Base-by-base conservation (phyloP, 768 basidiomycete species). In the Hypholoma fasciculare region DNA sequence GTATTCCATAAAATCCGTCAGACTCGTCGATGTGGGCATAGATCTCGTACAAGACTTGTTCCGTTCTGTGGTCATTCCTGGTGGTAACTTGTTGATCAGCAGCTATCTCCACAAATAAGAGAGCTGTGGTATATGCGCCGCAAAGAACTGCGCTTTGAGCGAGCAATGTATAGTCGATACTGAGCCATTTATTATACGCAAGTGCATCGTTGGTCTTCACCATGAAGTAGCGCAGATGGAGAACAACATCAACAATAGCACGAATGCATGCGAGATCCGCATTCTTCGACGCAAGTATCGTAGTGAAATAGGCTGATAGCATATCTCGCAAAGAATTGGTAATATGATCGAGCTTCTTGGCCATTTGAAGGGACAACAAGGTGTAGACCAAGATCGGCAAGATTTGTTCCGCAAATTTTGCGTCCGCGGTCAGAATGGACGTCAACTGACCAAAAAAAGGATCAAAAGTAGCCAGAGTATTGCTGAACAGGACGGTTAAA, bases 11-110 rank as follows among this genome's bases (percentile, higher is more conserved):
- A 70, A 99, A 99, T 1, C 97, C 95, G 65, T 99, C 97, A 0
- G 96, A 96, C 69, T 99, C 97, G 66, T 97, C 96, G 59, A 99
- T 94, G 64, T 94, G 90, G 54, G 87, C 86, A 67, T 98, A 99
- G 50, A 98, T 94, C 50, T 90, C 89, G 74, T 94, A 98, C 19
- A 98, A 75, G 23, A 96, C 78, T 57, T 89, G 77, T 62, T 94
- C 91, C 1, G 79, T 74, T 14, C 73, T 70, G 2, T 65, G 59
- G n/a, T 66, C 67, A 7, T 72, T 66, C 60, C 27, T 53, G 11
- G 70, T 69, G 36, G 68, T 62, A 11, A 63, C 61, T 2, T 65
- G 49, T 59, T 82, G 74, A 56, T 93, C 88, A 20, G 76, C 74
- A 0, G 86, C 88, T 12, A 96, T 78, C 66, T 98, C 96, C 36